These are phyloP conservation scores for Knoxdaviesia capensis DNA, from an alignment of 2,329 filamentous ascomycete species.

Conservation along the genomic window DNA sequence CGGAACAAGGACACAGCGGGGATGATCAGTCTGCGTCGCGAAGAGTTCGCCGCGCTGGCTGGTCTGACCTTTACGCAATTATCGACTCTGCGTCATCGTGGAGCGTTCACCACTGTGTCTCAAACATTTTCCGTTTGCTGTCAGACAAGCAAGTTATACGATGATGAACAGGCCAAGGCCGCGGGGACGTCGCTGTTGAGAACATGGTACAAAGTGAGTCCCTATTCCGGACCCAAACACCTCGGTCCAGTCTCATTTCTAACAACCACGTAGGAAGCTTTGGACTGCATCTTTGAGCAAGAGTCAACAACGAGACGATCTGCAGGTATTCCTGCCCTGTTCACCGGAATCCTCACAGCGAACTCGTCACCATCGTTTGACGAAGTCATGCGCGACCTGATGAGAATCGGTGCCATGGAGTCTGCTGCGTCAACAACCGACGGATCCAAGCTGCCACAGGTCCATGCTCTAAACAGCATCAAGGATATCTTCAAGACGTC, in stretches of 20 bases:
- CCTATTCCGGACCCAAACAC: no score
- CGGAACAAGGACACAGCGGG: constrained; percentile 23
- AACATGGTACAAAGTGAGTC: constrained; percentile 49
- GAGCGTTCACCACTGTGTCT: constrained; percentile 83
- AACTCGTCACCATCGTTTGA: constrained; percentile 42
- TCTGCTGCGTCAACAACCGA: constrained; percentile 35
- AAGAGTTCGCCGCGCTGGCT: constrained; percentile 46
- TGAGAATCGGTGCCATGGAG: constrained; percentile 33
- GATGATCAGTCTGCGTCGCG: constrained; percentile 24
- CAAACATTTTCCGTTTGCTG: constrained; percentile 74
- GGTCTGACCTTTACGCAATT: constrained; percentile 65
- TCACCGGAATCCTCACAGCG: constrained; percentile 61
- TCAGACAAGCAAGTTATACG: constrained; percentile 32
- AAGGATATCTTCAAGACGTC: constrained; percentile 83
- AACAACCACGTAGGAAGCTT: no score
- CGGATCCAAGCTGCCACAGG: constrained; percentile 58
- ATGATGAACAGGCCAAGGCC: constrained; percentile 7
- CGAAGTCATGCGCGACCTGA: constrained; percentile 41
- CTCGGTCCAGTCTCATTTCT: no score
- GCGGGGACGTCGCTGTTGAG: constrained; percentile 31
- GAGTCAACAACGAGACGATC: constrained; percentile 74
- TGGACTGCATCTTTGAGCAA: constrained; percentile 53
- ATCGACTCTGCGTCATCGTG: constrained; percentile 65
- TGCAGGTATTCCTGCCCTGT: constrained; percentile 73
- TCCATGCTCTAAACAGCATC: constrained; percentile 85